Evolutionary conservation across 2,329 filamentous ascomycete genomes (phyloP).

Genomic region (Botryotinia calthae): DNA sequence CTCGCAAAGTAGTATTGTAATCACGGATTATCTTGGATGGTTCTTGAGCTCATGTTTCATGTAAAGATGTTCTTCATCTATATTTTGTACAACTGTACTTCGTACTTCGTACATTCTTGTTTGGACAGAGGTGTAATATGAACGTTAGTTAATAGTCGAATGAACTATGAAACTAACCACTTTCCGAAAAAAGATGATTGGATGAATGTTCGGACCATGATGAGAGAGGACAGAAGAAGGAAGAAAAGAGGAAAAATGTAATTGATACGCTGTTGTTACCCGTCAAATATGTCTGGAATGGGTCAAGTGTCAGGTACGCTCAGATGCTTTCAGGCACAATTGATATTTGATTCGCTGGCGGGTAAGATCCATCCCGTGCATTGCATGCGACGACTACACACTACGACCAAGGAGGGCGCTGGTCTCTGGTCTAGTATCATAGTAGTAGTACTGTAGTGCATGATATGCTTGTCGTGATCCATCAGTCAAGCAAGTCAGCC

Average conservation of each 20-base stretch:
- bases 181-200: not conserved
- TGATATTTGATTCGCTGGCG: conserved; percentile 1
- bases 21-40: not conserved
- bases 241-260: not conserved
- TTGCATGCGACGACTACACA: not conserved
- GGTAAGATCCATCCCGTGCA: not conserved
- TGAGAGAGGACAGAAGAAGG: not conserved
- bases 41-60: not conserved
- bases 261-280: not conserved
- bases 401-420: not conserved
- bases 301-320: conserved; percentile 7
- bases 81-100: not conserved
- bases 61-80: not conserved
- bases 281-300: not conserved
- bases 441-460: not conserved
- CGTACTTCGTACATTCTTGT: not conserved
- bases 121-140: not conserved
- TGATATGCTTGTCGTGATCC: not conserved
- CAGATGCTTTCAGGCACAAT: not conserved
- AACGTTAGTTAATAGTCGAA: not conserved
- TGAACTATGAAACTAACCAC: not conserved
- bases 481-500: not conserved
- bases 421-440: not conserved
- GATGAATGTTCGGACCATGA: not conserved
- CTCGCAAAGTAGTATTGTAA: not conserved